These are phyloP conservation scores for Biscogniauxia mediterranea DNA, from an alignment of 2,329 filamentous ascomycete species.

Conservation along the genomic window DNA sequence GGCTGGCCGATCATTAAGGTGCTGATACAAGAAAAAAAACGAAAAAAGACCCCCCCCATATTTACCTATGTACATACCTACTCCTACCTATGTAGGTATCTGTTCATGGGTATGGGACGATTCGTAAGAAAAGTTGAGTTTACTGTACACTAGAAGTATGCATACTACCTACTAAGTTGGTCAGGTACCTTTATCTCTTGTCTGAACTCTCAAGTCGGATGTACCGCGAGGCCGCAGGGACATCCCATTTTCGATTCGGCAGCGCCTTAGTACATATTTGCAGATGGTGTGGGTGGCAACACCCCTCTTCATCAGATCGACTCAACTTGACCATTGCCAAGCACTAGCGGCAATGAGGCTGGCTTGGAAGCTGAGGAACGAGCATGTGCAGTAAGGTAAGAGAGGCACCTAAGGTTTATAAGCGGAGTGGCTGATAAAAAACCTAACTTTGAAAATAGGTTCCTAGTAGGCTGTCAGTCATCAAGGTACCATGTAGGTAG, in stretches of 20 bases:
- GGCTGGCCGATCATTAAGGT: no score
- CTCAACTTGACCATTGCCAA: neutral
- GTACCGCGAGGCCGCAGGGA: slow-evolving; percentile 1
- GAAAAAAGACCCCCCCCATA: no score
- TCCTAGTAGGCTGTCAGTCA: neutral
- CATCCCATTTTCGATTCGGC: neutral
- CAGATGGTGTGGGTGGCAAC: slow-evolving; percentile 1
- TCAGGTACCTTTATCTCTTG: no score
- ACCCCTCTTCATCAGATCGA: neutral
- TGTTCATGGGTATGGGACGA: neutral
- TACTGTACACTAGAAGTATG: neutral
- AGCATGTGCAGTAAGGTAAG: neutral
- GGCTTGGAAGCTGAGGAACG: slow-evolving; percentile 1
- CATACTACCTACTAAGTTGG: neutral
- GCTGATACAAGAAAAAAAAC: no score
- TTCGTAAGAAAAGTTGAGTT: neutral
- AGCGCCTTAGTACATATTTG: neutral
- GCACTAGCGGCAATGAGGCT: slow-evolving; percentile 1
- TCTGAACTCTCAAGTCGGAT: no score
- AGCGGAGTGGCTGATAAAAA: slow-evolving; percentile 1
- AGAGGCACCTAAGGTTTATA: neutral
- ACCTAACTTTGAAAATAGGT: neutral
- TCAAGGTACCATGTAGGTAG: neutral
- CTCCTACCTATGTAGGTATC: no score
- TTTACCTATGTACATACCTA: no score